phyloP scores from a whole-genome alignment of 2,329 filamentous ascomycete genomes.

The Colletotrichum incanum region DNA sequence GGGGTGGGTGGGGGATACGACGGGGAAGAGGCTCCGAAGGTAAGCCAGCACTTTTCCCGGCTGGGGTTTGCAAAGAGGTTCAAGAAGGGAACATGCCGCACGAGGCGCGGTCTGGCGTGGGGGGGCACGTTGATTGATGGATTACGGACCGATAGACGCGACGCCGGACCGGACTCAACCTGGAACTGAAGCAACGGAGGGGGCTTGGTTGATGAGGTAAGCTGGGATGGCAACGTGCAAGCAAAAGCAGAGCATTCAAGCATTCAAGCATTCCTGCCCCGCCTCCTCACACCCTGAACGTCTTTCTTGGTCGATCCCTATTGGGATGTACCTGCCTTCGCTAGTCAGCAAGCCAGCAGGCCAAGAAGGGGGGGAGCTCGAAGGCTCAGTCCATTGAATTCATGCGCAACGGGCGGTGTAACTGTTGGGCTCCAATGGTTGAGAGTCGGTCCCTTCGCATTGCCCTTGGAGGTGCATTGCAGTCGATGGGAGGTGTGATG shows the following conservation, averaged over 20 bases:
- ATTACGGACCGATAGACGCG: conserved; percentile 4
- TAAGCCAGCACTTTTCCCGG: not conserved
- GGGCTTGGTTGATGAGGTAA: not conserved
- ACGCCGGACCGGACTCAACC: not conserved
- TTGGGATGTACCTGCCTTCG: conserved; percentile 32
- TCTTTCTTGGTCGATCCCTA: conserved; percentile 11
- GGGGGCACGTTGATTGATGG: conserved; percentile 17
- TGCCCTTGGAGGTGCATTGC: not conserved
- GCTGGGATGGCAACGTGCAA: not conserved
- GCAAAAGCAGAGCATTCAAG: conserved; percentile 10
- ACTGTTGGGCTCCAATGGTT: conserved; percentile 38
- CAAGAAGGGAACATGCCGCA: not conserved
- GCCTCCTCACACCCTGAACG: conserved; percentile 7
- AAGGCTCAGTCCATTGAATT: conserved; percentile 22
- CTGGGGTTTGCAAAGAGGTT: not conserved
- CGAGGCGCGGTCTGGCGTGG: conserved; percentile 28
- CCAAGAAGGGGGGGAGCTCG: conserved; percentile 7
- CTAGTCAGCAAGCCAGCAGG: conserved; percentile 14
- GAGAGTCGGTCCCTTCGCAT: conserved; percentile 5
- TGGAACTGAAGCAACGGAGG: not conserved
- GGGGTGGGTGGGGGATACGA: not conserved
- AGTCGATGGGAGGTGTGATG: conserved; percentile 5
- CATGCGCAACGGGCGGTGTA: conserved; percentile 32
- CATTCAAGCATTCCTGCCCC: conserved; percentile 40
- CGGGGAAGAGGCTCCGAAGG: conserved; percentile 32